These are phyloP conservation scores for Mallotus repandus DNA, from an alignment of 441 rosid genomes.

Conservation along the genomic window DNA sequence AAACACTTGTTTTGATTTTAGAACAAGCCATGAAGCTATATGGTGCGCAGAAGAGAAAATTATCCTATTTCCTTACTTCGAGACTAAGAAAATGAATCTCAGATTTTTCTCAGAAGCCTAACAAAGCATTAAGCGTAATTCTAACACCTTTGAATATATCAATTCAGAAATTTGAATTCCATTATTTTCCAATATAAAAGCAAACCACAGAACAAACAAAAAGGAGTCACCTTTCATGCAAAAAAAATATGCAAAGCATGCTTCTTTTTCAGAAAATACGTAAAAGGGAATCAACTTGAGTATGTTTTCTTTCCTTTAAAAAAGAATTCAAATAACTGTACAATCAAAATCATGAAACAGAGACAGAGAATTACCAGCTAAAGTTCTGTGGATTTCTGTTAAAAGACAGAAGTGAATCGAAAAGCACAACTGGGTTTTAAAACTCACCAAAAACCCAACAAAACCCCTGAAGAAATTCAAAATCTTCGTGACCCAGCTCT, in stretches of 20 bases:
- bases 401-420: conserved; percentile 22
- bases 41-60: neutral
- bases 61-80: neutral
- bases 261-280: neutral
- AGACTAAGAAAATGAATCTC: neutral
- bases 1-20: neutral
- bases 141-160: neutral
- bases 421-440: conserved; percentile 32
- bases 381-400: conserved; percentile 22
- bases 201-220: conserved; percentile 1
- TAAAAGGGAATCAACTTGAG: neutral
- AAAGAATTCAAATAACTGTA: conserved; percentile 16
- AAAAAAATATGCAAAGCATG: neutral
- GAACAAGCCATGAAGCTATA: neutral
- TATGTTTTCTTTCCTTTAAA: neutral
- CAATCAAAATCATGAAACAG: conserved; percentile 19
- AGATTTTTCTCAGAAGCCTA: neutral
- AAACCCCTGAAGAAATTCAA: conserved; percentile 23
- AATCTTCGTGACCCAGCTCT: conserved; percentile 20
- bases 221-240: neutral
- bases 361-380: conserved; percentile 35
- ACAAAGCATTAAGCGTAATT: neutral
- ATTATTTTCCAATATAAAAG: neutral
- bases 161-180: neutral
- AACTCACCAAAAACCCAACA: conserved; percentile 26